Conservation (phyloP, 2,329 filamentous ascomycete genomes). For the Penicillium sp. region DNA sequence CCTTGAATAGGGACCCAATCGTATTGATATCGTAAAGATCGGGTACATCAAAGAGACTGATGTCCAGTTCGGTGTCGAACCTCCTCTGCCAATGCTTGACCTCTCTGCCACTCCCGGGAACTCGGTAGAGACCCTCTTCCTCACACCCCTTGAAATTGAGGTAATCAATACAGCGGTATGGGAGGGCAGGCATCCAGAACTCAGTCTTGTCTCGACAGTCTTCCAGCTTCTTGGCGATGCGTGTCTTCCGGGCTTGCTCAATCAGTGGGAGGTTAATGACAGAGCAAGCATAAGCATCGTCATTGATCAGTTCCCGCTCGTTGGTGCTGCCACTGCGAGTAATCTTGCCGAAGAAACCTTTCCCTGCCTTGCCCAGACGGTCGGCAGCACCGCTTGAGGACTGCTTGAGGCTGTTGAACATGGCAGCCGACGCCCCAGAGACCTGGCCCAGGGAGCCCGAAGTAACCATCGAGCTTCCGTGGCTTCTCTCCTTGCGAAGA, state of each 20-base stretch:
- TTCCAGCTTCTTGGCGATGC: conserved; percentile 85
- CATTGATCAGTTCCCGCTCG: conserved; percentile 65
- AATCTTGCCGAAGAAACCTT: conserved; percentile 77
- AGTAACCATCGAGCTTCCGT: conserved; percentile 42
- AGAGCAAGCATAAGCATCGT: conserved; percentile 79
- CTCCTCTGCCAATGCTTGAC: conserved; percentile 90
- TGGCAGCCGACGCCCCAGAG: conserved; percentile 57
- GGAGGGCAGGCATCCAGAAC: conserved; percentile 97
- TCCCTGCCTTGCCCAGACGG: conserved; percentile 67
- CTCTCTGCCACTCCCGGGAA: conserved; percentile 84
- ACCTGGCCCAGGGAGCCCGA: conserved; percentile 49
- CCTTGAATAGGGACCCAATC: conserved; percentile 92
- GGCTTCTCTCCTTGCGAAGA: conserved; percentile 32
- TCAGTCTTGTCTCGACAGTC: conserved; percentile 92
- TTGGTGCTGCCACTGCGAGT: conserved; percentile 68
- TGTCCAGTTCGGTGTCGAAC: conserved; percentile 86
- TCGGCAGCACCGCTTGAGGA: conserved; percentile 72
- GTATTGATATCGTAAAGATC: conserved; percentile 96
- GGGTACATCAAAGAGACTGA: conserved; percentile 82
- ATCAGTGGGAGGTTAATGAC: conserved; percentile 83
- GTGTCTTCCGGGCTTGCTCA: conserved; percentile 83
- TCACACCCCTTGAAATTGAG: conserved; percentile 92
- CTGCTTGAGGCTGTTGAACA: conserved; percentile 71
- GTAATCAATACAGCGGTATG: conserved; percentile 94
- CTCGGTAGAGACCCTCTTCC: conserved; percentile 87